Evolutionary conservation across 139 green algal genomes (phyloP), one percentile per base, ranked within the genome.

Genomic region (Chlamydomonas schloesseri): DNA sequence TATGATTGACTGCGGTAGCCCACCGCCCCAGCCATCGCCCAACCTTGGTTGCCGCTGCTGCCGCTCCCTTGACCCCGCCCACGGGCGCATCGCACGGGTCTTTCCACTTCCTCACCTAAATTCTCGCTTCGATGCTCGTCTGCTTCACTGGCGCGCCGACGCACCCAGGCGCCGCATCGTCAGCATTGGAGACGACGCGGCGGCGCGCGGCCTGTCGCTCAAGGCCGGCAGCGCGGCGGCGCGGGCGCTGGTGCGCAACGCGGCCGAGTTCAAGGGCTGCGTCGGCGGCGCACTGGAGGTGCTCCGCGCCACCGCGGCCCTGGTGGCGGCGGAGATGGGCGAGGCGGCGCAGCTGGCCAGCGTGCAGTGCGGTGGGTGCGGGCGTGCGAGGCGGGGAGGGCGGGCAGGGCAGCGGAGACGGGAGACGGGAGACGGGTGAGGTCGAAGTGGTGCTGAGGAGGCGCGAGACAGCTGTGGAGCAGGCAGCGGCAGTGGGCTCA

Each of bases 281-380:
- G 42, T 50, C 6, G 42, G 42, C 42, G 79, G 67, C 31, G 67
- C 67, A 31, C 79, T 85, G 47, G 28, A 57, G 11, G 33, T 24
- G 17, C 65, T 85, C 33, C 24, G 18, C 11, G 53, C 67, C 24
- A 76, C 79, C 5, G 47, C 47, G 29, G 5, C 26, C 31, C 31
- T 58, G n/a, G 65, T 85, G 79, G 29, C 29, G 31, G 79, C 34
- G 13, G 79, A 85, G 79, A 36, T 85, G 79, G 79, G n/a, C 47
- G 79, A 85, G 64, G 79, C 79, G 65, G 79, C 67, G 31, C 47
- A 69, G n/a, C 67, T 85, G 64, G 79, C 79, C 4, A 26, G 9
- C 1, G 26, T 85, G 67, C 79, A 85, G 50, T 85, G 79, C 79
- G 42, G 79, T 85, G 47, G 57, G 79, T 53, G 5, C 50, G 14